Evolutionary conservation across 2,329 filamentous ascomycete species (phyloP).

Genomic region (Sclerotinia glacialis): DNA sequence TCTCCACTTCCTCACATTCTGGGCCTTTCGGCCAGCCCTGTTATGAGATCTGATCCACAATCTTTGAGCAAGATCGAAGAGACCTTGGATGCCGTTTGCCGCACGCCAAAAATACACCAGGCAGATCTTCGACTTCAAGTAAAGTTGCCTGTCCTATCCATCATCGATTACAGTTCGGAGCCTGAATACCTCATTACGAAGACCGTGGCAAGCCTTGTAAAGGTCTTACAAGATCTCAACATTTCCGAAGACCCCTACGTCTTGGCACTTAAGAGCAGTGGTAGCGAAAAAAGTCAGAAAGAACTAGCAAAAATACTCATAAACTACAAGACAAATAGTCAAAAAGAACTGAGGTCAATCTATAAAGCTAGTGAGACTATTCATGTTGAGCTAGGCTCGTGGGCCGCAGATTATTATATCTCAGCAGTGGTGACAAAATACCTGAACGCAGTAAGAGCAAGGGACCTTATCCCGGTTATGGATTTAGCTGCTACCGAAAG

Average conservation of each 20-base stretch:
- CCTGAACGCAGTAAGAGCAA: conserved; percentile 43
- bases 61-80: conserved; percentile 44
- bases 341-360: conserved; percentile 56
- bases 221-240: conserved; percentile 45
- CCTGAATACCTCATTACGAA: conserved; percentile 21
- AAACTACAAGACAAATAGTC: conserved; percentile 51
- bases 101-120: conserved; percentile 54
- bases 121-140: conserved; percentile 45
- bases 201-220: conserved; percentile 29
- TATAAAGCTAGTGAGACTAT: conserved; percentile 52
- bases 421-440: conserved; percentile 46
- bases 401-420: conserved; percentile 68
- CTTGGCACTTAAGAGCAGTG: conserved; percentile 45
- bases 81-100: conserved; percentile 55
- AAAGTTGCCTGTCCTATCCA: conserved; percentile 33
- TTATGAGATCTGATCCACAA: conserved; percentile 35
- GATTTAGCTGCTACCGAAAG: conserved; percentile 48
- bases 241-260: conserved; percentile 62
- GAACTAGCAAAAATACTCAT: conserved; percentile 43
- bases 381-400: conserved; percentile 57
- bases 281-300: conserved; percentile 44
- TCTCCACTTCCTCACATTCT: conserved; percentile 36
- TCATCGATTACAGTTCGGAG: conserved; percentile 26
- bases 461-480: conserved; percentile 44
- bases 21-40: conserved; percentile 38